Base-by-base conservation (phyloP, 768 basidiomycete genomes). In the Mycena galopus region DNA sequence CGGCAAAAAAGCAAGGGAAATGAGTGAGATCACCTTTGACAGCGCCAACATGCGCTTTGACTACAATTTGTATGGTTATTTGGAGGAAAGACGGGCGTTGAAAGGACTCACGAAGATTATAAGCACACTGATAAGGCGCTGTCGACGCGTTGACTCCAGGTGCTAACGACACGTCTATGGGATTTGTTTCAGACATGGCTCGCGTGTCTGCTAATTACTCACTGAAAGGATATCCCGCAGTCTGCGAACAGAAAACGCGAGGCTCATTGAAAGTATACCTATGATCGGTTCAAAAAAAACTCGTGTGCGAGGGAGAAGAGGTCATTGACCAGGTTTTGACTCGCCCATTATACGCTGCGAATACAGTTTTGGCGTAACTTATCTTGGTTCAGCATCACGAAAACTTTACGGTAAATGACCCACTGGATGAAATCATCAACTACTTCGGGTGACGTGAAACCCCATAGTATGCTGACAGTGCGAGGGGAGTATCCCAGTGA, bases 241-340 rank as follows among this genome's bases (percentile, higher is more conserved):
- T 67, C 74, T 82, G 80, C 53, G 78, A 70, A 71, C 86, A 87
- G 69, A 80, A 86, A 2, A 86, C 85, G 19, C 83, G 81, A 9
- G 87, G 87, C 71, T 88, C 88, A 68, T 88, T 88, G 81, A 89
- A 88, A 1, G 88, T 89, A 76, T 86, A 86, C 85, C 85, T 86
- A 27, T 1, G 10, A 32, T 7, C 6, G n/a, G 6, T 3, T 53
- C 47, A 65, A 37, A 6, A 7, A 14, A 25, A 32, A 21, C 30
- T 57, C 29, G 29, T 25, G 29, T 25, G 2, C n/a, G 10, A 25
- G 29, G 17, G 5, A 19, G 39, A 51, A 51, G 66, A 33, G 16
- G 21, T 64, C 14, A 19, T 23, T 32, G 21, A 84, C 86, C 86
- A 88, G 53, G 86, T 88, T 68, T 87, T 86, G 14, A 88, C 85